These are phyloP conservation scores for Biscogniauxia sp. DNA, from an alignment of 2,329 filamentous ascomycete genomes.

Conservation along the genomic window DNA sequence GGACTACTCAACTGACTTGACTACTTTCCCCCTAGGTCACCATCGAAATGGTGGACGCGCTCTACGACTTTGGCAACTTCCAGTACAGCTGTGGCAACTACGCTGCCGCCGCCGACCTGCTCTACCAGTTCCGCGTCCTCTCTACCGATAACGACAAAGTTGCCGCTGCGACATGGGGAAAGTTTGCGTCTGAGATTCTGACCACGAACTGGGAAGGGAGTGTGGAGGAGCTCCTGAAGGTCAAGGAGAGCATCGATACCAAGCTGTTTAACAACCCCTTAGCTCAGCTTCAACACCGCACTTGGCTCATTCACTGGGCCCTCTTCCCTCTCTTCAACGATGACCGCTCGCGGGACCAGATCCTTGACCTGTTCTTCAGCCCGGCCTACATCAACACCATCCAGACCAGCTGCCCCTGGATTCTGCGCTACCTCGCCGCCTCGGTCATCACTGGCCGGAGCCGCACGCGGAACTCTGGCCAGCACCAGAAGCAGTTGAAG, in stretches of 20 bases:
- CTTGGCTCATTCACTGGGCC: constrained; percentile 97
- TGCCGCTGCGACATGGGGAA: constrained; percentile 93
- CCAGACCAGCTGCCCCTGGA: constrained; percentile 96
- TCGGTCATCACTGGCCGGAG: constrained; percentile 92
- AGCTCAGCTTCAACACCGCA: constrained; percentile 92
- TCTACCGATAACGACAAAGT: constrained; percentile 99
- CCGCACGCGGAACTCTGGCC: constrained; percentile 74
- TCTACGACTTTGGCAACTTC: constrained; percentile 95
- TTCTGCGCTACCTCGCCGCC: constrained; percentile 88
- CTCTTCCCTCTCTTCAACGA: constrained; percentile 99
- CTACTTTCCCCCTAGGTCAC: constrained; percentile 59
- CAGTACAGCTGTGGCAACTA: constrained; percentile 98
- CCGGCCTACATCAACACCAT: constrained; percentile 99
- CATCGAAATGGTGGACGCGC: constrained; percentile 89
- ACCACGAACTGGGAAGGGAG: constrained; percentile 93
- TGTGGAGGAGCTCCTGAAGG: constrained; percentile 86
- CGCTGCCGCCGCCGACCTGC: constrained; percentile 80
- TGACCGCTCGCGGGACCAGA: constrained; percentile 82
- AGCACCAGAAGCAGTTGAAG: constrained; percentile 98
- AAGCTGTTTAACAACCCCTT: constrained; percentile 95
- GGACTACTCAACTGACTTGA: constrained; percentile 8
- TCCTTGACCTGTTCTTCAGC: constrained; percentile 96
- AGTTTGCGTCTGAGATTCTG: constrained; percentile 93
- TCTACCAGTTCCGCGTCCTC: constrained; percentile 97
- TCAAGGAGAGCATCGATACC: constrained; percentile 88